phyloP scores from a whole-genome alignment of 805 yeast species.

The Hanseniaspora taiwanica region DNA sequence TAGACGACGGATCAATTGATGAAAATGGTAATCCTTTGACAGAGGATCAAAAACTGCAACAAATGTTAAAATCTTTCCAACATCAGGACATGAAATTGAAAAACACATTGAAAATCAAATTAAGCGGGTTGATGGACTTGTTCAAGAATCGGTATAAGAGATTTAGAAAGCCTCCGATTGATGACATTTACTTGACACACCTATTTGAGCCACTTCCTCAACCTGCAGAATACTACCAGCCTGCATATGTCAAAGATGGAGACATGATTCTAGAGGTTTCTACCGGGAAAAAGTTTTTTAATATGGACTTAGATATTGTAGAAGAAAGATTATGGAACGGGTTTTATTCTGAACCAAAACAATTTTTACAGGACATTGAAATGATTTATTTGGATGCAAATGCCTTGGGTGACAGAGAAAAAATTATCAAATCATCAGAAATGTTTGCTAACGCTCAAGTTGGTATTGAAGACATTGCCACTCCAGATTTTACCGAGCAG shows the following conservation, averaged over 20 bases:
- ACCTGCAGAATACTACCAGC: constrained; percentile 22
- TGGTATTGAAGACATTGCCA: constrained; percentile 78
- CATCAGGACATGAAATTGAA: constrained; percentile 70
- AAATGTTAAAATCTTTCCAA: constrained; percentile 31
- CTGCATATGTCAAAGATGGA: constrained; percentile 38
- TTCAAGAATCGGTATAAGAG: constrained; percentile 79
- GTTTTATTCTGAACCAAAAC: constrained; percentile 82
- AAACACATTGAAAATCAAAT: constrained; percentile 70
- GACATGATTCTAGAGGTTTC: constrained; percentile 72
- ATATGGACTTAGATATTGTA: constrained; percentile 86
- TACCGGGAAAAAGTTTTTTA: constrained; percentile 60
- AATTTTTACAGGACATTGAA: constrained; percentile 73
- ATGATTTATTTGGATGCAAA: constrained; percentile 71
- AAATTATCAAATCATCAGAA: constrained; percentile 71
- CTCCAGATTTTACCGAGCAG: constrained; percentile 57
- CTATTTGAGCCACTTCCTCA: constrained; percentile 52
- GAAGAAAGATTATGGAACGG: constrained; percentile 98
- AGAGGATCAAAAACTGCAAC: constrained; percentile 24
- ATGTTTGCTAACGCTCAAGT: constrained; percentile 95
- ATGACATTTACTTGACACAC: constrained; percentile 59
- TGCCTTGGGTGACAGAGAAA: constrained; percentile 68
- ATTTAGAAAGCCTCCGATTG: constrained; percentile 82
- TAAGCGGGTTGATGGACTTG: constrained; percentile 79
- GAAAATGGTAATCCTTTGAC: constrained; percentile 21
- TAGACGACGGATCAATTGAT: constrained; percentile 9